Percentiles rank a stretch among this genome's conserved stretches.
Conservation (phyloP, 2,329 filamentous ascomycete species). For the Penicillium freii region DNA sequence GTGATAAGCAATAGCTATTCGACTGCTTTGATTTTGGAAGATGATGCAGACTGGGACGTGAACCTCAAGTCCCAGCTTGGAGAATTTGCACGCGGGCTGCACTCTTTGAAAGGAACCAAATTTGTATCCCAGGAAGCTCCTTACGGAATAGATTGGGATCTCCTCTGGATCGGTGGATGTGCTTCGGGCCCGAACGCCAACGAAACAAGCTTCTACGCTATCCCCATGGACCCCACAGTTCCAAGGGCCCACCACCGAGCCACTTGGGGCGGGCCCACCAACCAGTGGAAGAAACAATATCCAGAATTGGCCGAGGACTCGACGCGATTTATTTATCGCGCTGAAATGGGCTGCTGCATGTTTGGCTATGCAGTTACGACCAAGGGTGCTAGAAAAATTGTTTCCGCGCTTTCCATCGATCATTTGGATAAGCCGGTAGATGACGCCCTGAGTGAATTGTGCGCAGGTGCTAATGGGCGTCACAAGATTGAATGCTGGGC, state of each 20-base stretch:
- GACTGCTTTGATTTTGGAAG: slow-evolving; percentile 55
- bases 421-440: slow-evolving; percentile 39
- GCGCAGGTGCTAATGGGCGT: slow-evolving; percentile 37
- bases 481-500: slow-evolving; percentile 35
- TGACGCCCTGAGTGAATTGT: slow-evolving; percentile 49
- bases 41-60: slow-evolving; percentile 60
- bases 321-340: slow-evolving; percentile 39
- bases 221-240: slow-evolving; percentile 34
- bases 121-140: slow-evolving; percentile 36
- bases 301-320: slow-evolving; percentile 24
- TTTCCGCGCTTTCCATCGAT: slow-evolving; percentile 32
- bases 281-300: slow-evolving; percentile 19
- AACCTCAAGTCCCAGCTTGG: slow-evolving; percentile 50
- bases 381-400: slow-evolving; percentile 38
- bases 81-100: slow-evolving; percentile 34
- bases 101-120: slow-evolving; percentile 31
- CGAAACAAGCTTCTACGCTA: slow-evolving; percentile 30
- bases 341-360: slow-evolving; percentile 35
- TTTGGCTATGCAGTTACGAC: slow-evolving; percentile 42
- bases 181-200: slow-evolving; percentile 33
- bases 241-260: slow-evolving; percentile 18
- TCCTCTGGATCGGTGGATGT: slow-evolving; percentile 54
- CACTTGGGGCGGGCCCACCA: slow-evolving; percentile 21
- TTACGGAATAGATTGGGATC: slow-evolving; percentile 55
- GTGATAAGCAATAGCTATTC: slow-evolving; percentile 48